phyloP scores from a whole-genome alignment of 225 moss, liverwort and hornwort genomes.

The Polytrichum formosum region DNA sequence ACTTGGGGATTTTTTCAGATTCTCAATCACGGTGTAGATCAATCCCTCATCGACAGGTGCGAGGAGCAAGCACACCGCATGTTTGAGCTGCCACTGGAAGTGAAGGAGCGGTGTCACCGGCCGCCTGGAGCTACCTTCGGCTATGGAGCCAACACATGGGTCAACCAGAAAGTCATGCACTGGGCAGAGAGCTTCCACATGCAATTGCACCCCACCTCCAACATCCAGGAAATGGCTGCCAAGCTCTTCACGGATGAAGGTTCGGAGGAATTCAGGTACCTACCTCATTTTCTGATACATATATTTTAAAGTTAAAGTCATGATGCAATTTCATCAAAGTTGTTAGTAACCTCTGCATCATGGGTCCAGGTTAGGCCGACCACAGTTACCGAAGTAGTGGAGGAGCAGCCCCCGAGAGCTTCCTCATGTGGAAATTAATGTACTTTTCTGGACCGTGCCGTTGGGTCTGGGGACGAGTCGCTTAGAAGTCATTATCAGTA shows the following conservation, averaged over 20 bases:
- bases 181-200: slow-evolving; percentile 24
- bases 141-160: slow-evolving; percentile 19
- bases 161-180: slow-evolving; percentile 16
- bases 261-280: slow-evolving; percentile 8
- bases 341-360: too few species aligned
- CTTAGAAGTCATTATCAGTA: too few species aligned
- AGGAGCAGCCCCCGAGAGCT: too few species aligned
- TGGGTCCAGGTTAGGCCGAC: too few species aligned
- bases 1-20: slow-evolving; percentile 53
- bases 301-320: too few species aligned
- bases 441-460: too few species aligned
- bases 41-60: slow-evolving; percentile 14
- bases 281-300: too few species aligned
- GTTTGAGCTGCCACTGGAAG: slow-evolving; percentile 31
- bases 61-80: slow-evolving; percentile 27
- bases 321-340: too few species aligned
- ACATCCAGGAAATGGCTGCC: slow-evolving; percentile 11
- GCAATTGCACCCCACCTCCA: slow-evolving; percentile 13
- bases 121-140: slow-evolving; percentile 14
- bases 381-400: too few species aligned
- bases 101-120: slow-evolving; percentile 14
- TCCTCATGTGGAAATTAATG: too few species aligned
- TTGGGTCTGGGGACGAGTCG: too few species aligned
- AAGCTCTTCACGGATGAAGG: slow-evolving; percentile 8
- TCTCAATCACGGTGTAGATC: slow-evolving; percentile 40